A percentile compares a stretch with the other conserved stretches of the same genome.
Conservation (phyloP, 1,284 basidiomycete genomes). For the Rhodotorula sp. region DNA sequence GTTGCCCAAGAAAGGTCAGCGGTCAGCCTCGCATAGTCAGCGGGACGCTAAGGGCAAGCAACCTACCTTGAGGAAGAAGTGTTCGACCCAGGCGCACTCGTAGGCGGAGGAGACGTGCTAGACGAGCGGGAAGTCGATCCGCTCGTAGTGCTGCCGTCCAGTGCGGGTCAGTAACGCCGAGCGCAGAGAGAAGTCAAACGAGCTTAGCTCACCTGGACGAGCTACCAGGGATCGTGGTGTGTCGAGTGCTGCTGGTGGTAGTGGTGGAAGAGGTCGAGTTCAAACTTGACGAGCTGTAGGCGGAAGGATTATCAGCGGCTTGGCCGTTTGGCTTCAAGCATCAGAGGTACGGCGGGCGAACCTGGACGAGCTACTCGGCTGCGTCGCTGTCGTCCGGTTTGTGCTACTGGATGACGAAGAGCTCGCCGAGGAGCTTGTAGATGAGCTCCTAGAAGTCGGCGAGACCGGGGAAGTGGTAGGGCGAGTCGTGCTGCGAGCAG, state of each 20-base stretch:
- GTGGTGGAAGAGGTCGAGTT: neutral
- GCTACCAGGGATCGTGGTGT: neutral
- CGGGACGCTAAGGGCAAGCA: neutral
- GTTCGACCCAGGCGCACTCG: neutral
- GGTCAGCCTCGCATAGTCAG: neutral
- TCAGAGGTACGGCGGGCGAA: too few species aligned
- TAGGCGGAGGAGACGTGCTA: neutral
- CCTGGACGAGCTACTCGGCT: neutral
- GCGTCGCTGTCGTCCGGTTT: neutral
- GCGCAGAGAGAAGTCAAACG: neutral
- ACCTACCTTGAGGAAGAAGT: neutral
- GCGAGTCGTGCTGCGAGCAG: too few species aligned
- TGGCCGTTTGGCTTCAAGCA: too few species aligned
- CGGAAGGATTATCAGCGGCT: neutral
- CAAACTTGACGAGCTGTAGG: neutral
- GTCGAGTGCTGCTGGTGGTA: neutral
- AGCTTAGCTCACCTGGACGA: neutral
- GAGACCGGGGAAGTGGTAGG: too few species aligned
- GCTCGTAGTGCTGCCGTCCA: neutral
- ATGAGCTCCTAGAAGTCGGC: too few species aligned
- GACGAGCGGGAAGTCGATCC: neutral
- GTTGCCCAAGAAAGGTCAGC: too few species aligned
- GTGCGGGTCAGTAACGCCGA: neutral
- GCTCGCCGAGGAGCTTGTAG: neutral
- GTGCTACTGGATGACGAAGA: neutral